Percentiles rank a stretch among this genome's conserved stretches.
phyloP scores from a whole-genome alignment of 2,329 filamentous ascomycete genomes.

The Microascus cirrosus region DNA sequence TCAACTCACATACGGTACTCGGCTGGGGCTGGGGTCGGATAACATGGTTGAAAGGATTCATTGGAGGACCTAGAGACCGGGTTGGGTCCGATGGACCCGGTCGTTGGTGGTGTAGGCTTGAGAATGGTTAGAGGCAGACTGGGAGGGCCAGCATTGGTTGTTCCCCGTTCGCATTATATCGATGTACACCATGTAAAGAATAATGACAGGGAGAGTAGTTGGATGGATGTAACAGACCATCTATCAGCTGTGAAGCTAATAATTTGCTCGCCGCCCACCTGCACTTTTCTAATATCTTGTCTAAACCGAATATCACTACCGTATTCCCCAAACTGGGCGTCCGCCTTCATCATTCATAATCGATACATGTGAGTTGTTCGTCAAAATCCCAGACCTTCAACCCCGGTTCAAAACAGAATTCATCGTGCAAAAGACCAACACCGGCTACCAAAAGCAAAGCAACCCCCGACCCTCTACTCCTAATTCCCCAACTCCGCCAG shows the following conservation, averaged over 20 bases:
- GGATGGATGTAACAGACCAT: not conserved
- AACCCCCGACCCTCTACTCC: not conserved
- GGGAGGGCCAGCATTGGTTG: no score
- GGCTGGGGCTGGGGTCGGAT: not conserved
- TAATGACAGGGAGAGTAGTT: not conserved
- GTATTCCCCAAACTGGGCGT: not conserved
- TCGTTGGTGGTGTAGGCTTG: not conserved
- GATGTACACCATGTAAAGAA: not conserved
- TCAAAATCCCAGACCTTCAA: not conserved
- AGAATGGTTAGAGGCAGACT: not conserved
- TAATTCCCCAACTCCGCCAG: slow-evolving; percentile 33
- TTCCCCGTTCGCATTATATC: not conserved
- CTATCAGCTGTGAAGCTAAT: not conserved
- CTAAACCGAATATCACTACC: not conserved
- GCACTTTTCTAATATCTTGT: not conserved
- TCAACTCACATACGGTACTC: not conserved
- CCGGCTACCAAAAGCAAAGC: not conserved
- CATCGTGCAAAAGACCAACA: not conserved
- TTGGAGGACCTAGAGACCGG: not conserved
- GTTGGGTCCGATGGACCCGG: not conserved
- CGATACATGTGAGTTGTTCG: not conserved
- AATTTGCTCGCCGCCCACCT: not conserved
- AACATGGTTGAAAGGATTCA: not conserved
- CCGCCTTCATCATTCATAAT: not conserved
- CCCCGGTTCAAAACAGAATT: not conserved